Base-by-base conservation (phyloP, 148 eudicot genomes). In the Nyssa sinensis region DNA sequence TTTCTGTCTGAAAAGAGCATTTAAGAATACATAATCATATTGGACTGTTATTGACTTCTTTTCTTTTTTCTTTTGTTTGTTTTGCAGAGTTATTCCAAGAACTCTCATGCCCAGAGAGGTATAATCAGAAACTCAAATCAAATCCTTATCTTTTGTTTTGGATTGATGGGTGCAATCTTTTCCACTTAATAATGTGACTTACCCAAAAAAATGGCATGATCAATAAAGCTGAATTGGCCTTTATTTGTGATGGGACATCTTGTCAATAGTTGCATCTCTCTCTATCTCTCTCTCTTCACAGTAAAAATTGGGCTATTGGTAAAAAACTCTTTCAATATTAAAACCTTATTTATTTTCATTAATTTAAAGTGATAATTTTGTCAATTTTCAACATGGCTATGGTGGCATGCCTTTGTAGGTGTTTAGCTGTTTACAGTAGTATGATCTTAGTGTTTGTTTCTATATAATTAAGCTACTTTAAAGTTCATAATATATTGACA, bases 91-190 rank as follows among this genome's bases (percentile, higher is more conserved):
- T 37, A 94, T 94, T 77, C 98, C 98, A 37, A 88, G 90, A 88
- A 91, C 92, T 69, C 90, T 94, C 27, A 89, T 88, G 90, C 86
- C 93, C 34, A 85, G 85, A 75, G 98, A 90, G 98, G 98, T 94
- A 87, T 35, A 24, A 33, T 59, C 62, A 64, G 41, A 70, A 67
- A 71, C 79, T 78, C 34, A 72, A 80, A 69, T 82, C 74, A 70
- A 51, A 69, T 69, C 53, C 39, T 30, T 66, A 19, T 23, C 21
- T 47, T 67, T 61, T 47, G 9, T 34, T 71, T 37, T 67, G 53
- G 27, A 65, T 59, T 35, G 17, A 8, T 49, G 57, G 28, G 5
- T 37, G 33, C 30, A 25, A 66, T 64, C 62, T 66, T 17, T 39
- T 29, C 72, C 64, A 17, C 28, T 21, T 41, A 65, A 32, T 10